phyloP scores from a whole-genome alignment of 169 alveolate genomes.

The Babesia bovis region DNA sequence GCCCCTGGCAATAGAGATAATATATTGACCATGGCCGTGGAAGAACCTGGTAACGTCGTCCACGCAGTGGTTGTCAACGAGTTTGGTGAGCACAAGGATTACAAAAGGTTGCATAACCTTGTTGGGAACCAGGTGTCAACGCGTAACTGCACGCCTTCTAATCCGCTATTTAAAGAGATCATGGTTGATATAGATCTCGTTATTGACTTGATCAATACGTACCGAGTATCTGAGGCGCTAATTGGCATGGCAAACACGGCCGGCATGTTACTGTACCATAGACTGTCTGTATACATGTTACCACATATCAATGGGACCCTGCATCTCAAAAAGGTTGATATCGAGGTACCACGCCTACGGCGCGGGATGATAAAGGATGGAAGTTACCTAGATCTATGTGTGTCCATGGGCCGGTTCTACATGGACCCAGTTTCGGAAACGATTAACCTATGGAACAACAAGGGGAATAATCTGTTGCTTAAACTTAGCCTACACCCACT shows the following conservation, averaged over 20 bases:
- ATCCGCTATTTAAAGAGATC: slow-evolving; percentile 27
- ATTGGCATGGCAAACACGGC: slow-evolving; percentile 18
- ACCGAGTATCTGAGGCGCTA: slow-evolving; percentile 13
- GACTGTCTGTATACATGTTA: slow-evolving; percentile 5
- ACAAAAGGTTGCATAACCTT: slow-evolving; percentile 19
- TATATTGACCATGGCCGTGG: slow-evolving; percentile 29
- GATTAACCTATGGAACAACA: slow-evolving; percentile 70
- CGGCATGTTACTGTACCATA: slow-evolving; percentile 8
- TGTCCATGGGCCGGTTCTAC: slow-evolving; percentile 62
- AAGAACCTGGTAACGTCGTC: slow-evolving; percentile 11
- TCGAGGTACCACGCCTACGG: slow-evolving; percentile 36
- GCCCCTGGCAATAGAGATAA: slow-evolving; percentile 32
- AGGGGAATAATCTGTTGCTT: slow-evolving; percentile 63
- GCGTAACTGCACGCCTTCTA: neutral
- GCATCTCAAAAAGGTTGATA: slow-evolving; percentile 19
- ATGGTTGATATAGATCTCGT: slow-evolving; percentile 7
- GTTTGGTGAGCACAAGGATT: slow-evolving; percentile 39
- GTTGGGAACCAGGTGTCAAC: slow-evolving; percentile 11
- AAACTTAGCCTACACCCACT: slow-evolving; percentile 75
- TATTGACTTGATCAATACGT: neutral
- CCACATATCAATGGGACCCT: neutral
- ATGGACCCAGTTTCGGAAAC: slow-evolving; percentile 72
- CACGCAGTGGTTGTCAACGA: slow-evolving; percentile 32
- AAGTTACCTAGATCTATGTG: neutral
- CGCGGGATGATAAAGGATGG: neutral